Conservation (phyloP, 176 grass and related monocot species). For the Pontederia paniculata region DNA sequence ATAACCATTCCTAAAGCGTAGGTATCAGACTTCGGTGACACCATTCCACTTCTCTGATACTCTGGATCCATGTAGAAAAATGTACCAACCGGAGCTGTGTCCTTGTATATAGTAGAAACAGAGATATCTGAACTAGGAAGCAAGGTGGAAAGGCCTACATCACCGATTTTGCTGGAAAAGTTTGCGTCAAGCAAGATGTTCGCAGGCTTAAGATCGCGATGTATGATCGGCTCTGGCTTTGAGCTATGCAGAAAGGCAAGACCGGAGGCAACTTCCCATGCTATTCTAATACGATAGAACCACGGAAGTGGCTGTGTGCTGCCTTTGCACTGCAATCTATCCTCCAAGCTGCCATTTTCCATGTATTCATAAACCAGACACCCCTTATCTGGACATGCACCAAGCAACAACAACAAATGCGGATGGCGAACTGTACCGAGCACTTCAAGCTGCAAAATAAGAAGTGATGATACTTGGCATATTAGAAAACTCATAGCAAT, state of each 20-base stretch:
- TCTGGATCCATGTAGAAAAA: slow-evolving; percentile 93
- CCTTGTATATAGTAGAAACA: slow-evolving; percentile 40
- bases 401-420: slow-evolving; percentile 62
- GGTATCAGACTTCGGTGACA: slow-evolving; percentile 16
- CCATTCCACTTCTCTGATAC: slow-evolving; percentile 44
- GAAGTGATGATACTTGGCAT: slow-evolving; percentile 2
- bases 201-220: slow-evolving; percentile 87
- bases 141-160: slow-evolving; percentile 68
- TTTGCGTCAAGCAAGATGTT: slow-evolving; percentile 73
- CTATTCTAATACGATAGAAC: slow-evolving; percentile 53
- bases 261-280: slow-evolving; percentile 47
- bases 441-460: slow-evolving; percentile 58
- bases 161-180: slow-evolving; percentile 72
- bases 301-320: slow-evolving; percentile 46
- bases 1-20: slow-evolving; percentile 25
- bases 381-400: slow-evolving; percentile 60
- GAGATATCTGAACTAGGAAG: slow-evolving; percentile 27
- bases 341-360: slow-evolving; percentile 90
- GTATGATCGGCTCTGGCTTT: slow-evolving; percentile 70
- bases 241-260: slow-evolving; percentile 56
- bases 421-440: slow-evolving; percentile 60
- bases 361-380: slow-evolving; percentile 96
- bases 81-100: slow-evolving; percentile 60
- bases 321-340: slow-evolving; percentile 49
- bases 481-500: background rate